Conservation (phyloP, 345 rosid species). For the Boechera retrofracta region DNA sequence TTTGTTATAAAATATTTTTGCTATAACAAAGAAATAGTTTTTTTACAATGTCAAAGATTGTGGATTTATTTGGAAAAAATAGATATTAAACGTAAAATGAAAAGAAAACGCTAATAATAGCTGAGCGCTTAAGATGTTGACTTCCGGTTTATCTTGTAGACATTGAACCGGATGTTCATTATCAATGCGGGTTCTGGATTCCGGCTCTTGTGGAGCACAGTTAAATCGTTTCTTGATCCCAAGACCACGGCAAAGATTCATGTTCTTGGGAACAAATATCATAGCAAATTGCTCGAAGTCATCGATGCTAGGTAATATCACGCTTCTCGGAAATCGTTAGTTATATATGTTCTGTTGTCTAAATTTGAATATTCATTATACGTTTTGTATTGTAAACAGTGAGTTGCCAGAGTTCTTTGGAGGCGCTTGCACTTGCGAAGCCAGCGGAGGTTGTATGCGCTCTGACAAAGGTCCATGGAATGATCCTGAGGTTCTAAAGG, state of each 20-base stretch:
- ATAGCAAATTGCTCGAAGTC: slow-evolving; percentile 92
- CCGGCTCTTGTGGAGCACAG: slow-evolving; percentile 91
- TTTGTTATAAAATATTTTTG: background rate
- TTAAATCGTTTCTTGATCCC: slow-evolving; percentile 89
- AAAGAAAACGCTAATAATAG: too few relatives aligned
- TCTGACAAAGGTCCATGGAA: slow-evolving; percentile 99
- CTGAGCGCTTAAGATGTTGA: background rate
- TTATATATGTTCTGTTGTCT: background rate
- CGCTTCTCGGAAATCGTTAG: background rate
- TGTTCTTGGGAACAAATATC: slow-evolving; percentile 97
- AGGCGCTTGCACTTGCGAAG: slow-evolving; percentile 88
- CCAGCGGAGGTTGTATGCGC: slow-evolving; percentile 92
- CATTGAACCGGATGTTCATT: slow-evolving; percentile 93
- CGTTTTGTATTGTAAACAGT: slow-evolving; percentile 48
- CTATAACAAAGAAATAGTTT: background rate
- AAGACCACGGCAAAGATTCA: slow-evolving; percentile 89
- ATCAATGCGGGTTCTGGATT: slow-evolving; percentile 96
- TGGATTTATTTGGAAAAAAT: background rate
- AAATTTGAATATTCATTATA: slow-evolving; percentile 1
- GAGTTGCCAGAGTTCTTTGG: slow-evolving; percentile 97
- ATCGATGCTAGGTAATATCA: slow-evolving; percentile 76
- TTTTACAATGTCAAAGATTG: background rate
- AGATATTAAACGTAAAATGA: background rate
- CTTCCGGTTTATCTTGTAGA: slow-evolving; percentile 50
- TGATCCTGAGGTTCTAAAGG: slow-evolving; percentile 87